These are phyloP conservation scores for Phoenix roebelenii DNA, from an alignment of 176 grass and related monocot genomes.

Conservation along the genomic window DNA sequence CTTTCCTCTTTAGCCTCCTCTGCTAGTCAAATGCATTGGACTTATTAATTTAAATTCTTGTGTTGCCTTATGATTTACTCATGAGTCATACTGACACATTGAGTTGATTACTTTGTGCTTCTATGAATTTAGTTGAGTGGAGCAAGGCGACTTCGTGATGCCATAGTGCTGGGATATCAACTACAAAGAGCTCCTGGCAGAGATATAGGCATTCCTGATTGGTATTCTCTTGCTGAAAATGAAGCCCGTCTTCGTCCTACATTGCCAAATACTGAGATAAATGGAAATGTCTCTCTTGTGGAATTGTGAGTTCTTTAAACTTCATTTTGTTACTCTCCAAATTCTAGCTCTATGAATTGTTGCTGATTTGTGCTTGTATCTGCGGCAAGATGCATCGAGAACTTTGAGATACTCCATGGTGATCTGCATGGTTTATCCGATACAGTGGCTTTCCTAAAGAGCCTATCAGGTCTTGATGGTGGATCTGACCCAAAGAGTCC, in stretches of 20 bases:
- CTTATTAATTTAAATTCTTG: too few relatives aligned
- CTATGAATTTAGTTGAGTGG: slow-evolving; percentile 53
- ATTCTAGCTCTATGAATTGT: not conserved
- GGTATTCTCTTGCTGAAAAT: slow-evolving; percentile 94
- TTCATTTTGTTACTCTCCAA: slow-evolving; percentile 1
- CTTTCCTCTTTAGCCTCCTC: too few relatives aligned
- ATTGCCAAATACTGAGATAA: slow-evolving; percentile 20
- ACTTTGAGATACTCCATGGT: slow-evolving; percentile 86
- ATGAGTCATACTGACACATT: too few relatives aligned
- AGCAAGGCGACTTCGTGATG: slow-evolving; percentile 70
- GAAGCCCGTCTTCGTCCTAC: slow-evolving; percentile 55
- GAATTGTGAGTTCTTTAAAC: slow-evolving; percentile 40
- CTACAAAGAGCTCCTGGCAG: slow-evolving; percentile 80
- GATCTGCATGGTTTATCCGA: slow-evolving; percentile 77
- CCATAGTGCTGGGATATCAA: slow-evolving; percentile 95
- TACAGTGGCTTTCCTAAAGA: slow-evolving; percentile 83
- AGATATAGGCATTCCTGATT: slow-evolving; percentile 82
- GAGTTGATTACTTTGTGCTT: not conserved
- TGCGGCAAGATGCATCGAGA: slow-evolving; percentile 62
- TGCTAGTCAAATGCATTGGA: too few relatives aligned
- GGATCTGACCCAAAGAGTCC: slow-evolving; percentile 48
- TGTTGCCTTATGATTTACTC: too few relatives aligned
- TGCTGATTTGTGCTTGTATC: not conserved
- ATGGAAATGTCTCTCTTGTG: slow-evolving; percentile 24
- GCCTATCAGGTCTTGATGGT: slow-evolving; percentile 64